phyloP scores from a whole-genome alignment of 805 yeast species.

The Torulaspora maleeae region DNA sequence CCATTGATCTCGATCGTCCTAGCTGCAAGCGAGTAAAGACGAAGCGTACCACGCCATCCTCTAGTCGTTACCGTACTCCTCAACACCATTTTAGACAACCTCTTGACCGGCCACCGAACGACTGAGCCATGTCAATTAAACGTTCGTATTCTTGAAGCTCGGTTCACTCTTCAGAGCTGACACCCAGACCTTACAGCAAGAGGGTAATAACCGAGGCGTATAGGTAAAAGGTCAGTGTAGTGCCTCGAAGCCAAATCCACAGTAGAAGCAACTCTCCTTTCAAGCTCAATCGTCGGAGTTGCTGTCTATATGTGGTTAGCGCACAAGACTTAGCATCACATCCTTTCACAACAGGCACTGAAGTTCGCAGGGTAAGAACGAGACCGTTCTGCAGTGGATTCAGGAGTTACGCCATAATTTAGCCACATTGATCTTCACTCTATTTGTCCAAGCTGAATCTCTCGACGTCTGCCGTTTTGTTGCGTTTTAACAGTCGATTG shows the following conservation, averaged over 20 bases:
- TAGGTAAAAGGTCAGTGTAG: neutral
- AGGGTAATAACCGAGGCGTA: neutral
- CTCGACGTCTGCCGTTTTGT: slow-evolving; percentile 21
- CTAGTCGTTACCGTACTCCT: neutral
- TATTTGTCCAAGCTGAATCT: neutral
- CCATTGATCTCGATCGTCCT: slow-evolving; percentile 40
- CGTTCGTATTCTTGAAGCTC: neutral
- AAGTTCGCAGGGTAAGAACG: slow-evolving; percentile 1
- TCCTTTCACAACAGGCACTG: neutral
- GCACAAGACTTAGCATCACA: neutral
- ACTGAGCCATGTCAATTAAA: neutral
- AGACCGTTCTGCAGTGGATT: neutral
- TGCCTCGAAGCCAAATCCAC: neutral
- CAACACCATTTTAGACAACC: slow-evolving; percentile 2
- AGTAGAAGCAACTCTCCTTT: neutral
- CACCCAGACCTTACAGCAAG: neutral
- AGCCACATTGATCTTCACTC: neutral
- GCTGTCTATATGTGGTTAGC: neutral
- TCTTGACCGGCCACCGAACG: neutral
- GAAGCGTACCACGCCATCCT: slow-evolving; percentile 4
- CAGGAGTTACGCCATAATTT: neutral
- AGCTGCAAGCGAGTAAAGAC: slow-evolving; percentile 2
- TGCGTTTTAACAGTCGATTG: slow-evolving; percentile 13
- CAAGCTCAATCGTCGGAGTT: neutral
- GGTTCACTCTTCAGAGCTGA: neutral